Evolutionary conservation across 1,284 basidiomycete genomes (phyloP).

Genomic region (Calocybe gambosa): DNA sequence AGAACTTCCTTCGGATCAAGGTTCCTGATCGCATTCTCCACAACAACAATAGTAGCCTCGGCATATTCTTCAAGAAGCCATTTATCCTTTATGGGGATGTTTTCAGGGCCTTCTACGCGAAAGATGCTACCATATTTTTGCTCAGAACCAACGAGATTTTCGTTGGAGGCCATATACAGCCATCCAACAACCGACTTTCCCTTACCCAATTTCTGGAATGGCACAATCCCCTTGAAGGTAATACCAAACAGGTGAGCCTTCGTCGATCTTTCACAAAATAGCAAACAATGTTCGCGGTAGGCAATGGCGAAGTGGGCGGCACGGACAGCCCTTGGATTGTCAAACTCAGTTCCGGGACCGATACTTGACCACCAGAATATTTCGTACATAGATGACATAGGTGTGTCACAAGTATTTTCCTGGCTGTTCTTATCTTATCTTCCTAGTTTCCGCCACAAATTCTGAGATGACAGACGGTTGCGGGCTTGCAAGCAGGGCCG

Average conservation of each 20-base stretch:
- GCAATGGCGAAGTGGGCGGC: conserved; percentile 48
- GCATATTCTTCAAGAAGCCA: conserved; percentile 27
- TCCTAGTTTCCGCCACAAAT: conserved; percentile 19
- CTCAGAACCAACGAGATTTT: conserved; percentile 28
- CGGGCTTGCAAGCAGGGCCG: conserved; percentile 38
- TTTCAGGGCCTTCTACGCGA: conserved; percentile 34
- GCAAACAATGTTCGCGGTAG: conserved; percentile 20
- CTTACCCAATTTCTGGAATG: conserved; percentile 23
- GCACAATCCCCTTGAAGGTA: conserved; percentile 23
- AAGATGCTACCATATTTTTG: conserved; percentile 34
- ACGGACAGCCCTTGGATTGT: conserved; percentile 38
- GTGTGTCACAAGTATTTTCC: conserved; percentile 21
- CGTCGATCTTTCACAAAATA: background rate
- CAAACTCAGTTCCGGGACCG: conserved; percentile 32
- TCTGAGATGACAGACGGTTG: conserved; percentile 53
- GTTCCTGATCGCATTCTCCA: conserved; percentile 19
- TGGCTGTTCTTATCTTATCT: background rate
- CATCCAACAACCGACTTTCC: conserved; percentile 12
- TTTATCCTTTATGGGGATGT: conserved; percentile 32
- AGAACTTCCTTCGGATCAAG: conserved; percentile 30
- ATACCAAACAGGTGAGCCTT: conserved; percentile 25
- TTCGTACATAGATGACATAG: conserved; percentile 29
- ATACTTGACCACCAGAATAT: conserved; percentile 23
- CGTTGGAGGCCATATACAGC: conserved; percentile 7
- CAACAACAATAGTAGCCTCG: conserved; percentile 18